Base-by-base conservation (phyloP, 2,329 filamentous ascomycete species). In the Cryphonectria nitschkei region DNA sequence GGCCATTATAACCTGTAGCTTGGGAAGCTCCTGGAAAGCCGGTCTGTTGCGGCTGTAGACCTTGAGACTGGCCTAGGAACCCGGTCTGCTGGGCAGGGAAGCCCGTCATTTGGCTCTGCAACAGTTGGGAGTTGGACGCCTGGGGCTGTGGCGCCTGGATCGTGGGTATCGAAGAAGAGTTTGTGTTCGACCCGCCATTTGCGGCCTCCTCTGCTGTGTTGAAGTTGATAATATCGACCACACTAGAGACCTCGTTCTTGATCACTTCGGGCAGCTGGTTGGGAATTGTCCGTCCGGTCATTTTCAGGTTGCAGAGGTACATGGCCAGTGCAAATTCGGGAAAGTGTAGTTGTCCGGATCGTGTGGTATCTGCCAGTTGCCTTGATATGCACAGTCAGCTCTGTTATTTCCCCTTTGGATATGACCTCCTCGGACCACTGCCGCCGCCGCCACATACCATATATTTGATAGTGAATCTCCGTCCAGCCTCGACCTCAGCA, bases 161-260 rank as follows among this genome's bases (percentile, higher is more conserved):
- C 2, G 84, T 83, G 19, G 87, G 85, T 19, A 85, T 82, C 0
- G 85, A 82, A 9, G 84, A 81, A 13, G 83, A 84, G 73, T 80
- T 85, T 70, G 84, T 82, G 72, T 86, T 83, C n/a, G 86, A 81
- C 29, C 87, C 82, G 56, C 83, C 75, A 19, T 79, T 78, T 6
- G 82, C 84, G 54, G 83, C 84, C 39, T 95, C 92, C 74, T 99
- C 96, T 0, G 89, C 90, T 34, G 98, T 88, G 75, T 92, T 94
- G 79, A 99, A 99, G 72, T 94, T 97, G 78, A 99, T 99, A 70
- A 99, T 99, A 79, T 99, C 96, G 56, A 99, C 96, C 95, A 99
- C 98, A 82, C 96, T 97, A 3, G 95, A 98, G 26, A 99, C 96
- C 81, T 99, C 96, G 77, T 99, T 99, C 83, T 90, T 92, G 74